These are phyloP conservation scores for Podochytrium sp. DNA, from an alignment of 192 early-diverging fungal species.

Conservation along the genomic window DNA sequence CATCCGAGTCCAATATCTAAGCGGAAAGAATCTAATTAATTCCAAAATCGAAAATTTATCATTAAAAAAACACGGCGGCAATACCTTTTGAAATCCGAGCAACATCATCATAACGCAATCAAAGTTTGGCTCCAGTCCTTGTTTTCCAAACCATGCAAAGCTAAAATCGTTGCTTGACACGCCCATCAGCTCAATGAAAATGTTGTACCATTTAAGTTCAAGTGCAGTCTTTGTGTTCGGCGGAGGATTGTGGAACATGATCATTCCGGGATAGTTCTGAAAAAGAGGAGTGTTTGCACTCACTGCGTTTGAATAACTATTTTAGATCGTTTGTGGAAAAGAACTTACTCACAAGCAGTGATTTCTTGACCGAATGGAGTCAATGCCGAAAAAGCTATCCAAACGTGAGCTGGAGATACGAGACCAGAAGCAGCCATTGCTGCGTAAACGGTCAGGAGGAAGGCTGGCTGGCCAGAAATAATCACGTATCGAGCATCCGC, in stretches of 20 bases:
- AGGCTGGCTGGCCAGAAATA: not conserved
- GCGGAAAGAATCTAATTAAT: too few species aligned
- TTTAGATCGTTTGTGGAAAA: too few species aligned
- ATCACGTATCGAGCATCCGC: not conserved
- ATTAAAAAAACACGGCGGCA: not conserved
- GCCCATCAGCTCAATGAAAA: not conserved
- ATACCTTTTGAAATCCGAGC: conserved; percentile 15
- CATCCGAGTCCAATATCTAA: conserved; percentile 2
- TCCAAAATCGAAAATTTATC: not conserved
- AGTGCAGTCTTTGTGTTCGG: not conserved
- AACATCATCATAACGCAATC: conserved; percentile 6
- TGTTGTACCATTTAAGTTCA: not conserved
- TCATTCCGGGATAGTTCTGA: not conserved
- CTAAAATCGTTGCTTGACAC: not conserved
- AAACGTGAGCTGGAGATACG: not conserved
- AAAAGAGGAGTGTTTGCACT: not conserved
- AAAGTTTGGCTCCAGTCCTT: not conserved
- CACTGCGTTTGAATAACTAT: too few species aligned
- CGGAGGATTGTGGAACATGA: not conserved
- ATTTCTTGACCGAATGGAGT: too few species aligned
- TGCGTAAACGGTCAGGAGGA: not conserved
- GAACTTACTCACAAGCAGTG: too few species aligned
- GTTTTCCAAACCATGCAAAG: not conserved
- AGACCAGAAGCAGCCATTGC: not conserved
- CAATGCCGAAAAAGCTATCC: not conserved